phyloP scores from a whole-genome alignment of 2,329 filamentous ascomycete species.

The Ascochyta koolunga region DNA sequence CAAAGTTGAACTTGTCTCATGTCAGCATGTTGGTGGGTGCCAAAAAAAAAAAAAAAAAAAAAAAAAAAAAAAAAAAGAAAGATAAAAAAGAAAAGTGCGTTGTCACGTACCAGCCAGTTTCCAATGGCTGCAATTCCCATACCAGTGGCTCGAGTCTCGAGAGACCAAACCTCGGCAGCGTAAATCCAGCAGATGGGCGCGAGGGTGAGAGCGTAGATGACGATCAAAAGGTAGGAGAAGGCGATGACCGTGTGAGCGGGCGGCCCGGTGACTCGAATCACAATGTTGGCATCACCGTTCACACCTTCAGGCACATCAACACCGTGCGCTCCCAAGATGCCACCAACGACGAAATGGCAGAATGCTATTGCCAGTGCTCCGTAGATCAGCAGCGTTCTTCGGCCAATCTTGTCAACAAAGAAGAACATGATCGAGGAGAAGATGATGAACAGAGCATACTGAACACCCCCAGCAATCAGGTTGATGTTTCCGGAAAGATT shows the following conservation, averaged over 20 bases:
- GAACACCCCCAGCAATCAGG: conserved; percentile 47
- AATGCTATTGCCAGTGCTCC: conserved; percentile 53
- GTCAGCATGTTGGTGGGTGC: conserved; percentile 26
- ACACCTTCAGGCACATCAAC: conserved; percentile 53
- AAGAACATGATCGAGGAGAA: conserved; percentile 50
- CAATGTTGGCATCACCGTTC: conserved; percentile 57
- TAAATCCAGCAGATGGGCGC: conserved; percentile 71
- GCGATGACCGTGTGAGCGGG: conserved; percentile 68
- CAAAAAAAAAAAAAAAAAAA: too few relatives aligned
- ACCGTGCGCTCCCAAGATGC: conserved; percentile 49
- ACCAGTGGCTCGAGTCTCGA: conserved; percentile 65
- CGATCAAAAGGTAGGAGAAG: conserved; percentile 68
- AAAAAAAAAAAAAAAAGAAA: too few relatives aligned
- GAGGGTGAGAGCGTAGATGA: conserved; percentile 68
- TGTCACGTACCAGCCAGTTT: conserved; percentile 53
- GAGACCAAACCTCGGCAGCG: conserved; percentile 67
- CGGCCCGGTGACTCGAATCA: conserved; percentile 58
- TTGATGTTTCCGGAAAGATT: conserved; percentile 60
- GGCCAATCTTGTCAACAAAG: conserved; percentile 51
- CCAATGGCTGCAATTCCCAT: conserved; percentile 62
- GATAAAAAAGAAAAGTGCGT: conserved; percentile 48
- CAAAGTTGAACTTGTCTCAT: conserved; percentile 58
- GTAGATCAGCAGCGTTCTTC: conserved; percentile 50
- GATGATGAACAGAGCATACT: conserved; percentile 53
- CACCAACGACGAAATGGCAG: conserved; percentile 57